These are phyloP conservation scores for Aphanomyces astaci DNA, from an alignment of 352 stramenopile species.

Conservation along the genomic window DNA sequence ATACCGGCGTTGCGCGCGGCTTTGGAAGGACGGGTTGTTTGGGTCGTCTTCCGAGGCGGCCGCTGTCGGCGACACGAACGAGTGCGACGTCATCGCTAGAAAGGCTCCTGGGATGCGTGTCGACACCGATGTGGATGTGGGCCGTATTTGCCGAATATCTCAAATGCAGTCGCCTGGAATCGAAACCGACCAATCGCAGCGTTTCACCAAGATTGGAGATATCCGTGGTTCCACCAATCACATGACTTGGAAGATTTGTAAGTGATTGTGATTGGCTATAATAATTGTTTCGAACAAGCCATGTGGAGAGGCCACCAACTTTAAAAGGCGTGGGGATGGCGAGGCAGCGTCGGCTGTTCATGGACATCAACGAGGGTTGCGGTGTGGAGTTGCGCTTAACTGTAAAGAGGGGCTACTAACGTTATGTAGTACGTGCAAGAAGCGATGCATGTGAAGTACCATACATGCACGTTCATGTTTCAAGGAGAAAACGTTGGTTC, in stretches of 20 bases:
- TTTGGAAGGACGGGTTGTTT: slow-evolving; percentile 3
- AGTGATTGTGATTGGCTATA: not conserved
- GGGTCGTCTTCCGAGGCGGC: not conserved
- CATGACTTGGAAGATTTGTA: not conserved
- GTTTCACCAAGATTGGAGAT: not conserved
- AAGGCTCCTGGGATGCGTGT: not conserved
- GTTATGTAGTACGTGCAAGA: no score
- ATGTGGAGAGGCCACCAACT: not conserved
- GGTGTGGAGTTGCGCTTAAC: no score
- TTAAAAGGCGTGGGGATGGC: no score
- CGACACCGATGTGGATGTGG: not conserved
- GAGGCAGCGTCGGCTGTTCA: no score
- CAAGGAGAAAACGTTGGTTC: no score
- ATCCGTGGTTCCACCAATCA: not conserved
- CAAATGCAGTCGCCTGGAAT: not conserved
- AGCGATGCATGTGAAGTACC: no score
- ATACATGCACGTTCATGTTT: no score
- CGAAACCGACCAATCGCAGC: slow-evolving; percentile 2
- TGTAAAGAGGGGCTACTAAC: no score
- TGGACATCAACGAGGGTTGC: no score
- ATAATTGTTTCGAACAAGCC: not conserved
- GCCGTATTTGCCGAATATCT: not conserved
- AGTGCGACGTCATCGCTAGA: not conserved
- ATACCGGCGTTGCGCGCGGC: slow-evolving; percentile 31
- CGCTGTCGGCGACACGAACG: slow-evolving; percentile 1